Evolutionary conservation across 805 yeast genomes (phyloP), one percentile per base, ranked within the genome.

Genomic region (Isabelozyma rhagii): DNA sequence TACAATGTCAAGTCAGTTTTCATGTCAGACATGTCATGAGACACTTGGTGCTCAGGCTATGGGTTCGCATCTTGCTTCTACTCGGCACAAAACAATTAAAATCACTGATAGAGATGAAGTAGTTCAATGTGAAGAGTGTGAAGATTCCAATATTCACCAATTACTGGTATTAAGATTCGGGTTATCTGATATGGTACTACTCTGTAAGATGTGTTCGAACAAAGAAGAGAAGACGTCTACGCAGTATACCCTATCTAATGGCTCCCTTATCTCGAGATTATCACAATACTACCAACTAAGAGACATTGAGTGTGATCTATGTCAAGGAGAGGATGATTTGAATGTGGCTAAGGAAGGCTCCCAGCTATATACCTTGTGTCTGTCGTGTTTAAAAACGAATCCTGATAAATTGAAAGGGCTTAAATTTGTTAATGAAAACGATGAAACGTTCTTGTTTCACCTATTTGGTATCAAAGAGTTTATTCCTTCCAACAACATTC

Each of bases 81-180:
- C 85, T 1, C 71, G 86, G 47, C 87, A 82, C 67, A 81, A 78
- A 56, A 63, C 72, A 1, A 73, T 81, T 5, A 49, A 55, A 29
- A 69, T 69, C 52, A 61, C 57, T 5, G 47, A 58, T 0, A 56
- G 67, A 2, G 70, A 64, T 8, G 84, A 81, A 55, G 64, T 62
- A 8, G 60, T 83, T 3, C 72, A 71, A 53, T 83, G 87, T 61
- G 85, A 81, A 58, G 80, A 77, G 41, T 83, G 87, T 61, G 71
- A 70, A 17, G 80, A 81, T 55, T 55, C 71, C 39, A 82, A 81
- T 55, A 71, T 83, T 44, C 85, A 81, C 61, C 78, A 75, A 56
- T 65, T 82, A 47, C 73, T 68, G 46, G 68, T 82, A 43, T 67
- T 78, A 7, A 61, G 86, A 39, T 79, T 72, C 58, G 86, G 83